A percentile compares a stretch with the other conserved stretches of the same genome.
phyloP scores from a whole-genome alignment of 2,329 filamentous ascomycete species.

The Penicillium sp. region DNA sequence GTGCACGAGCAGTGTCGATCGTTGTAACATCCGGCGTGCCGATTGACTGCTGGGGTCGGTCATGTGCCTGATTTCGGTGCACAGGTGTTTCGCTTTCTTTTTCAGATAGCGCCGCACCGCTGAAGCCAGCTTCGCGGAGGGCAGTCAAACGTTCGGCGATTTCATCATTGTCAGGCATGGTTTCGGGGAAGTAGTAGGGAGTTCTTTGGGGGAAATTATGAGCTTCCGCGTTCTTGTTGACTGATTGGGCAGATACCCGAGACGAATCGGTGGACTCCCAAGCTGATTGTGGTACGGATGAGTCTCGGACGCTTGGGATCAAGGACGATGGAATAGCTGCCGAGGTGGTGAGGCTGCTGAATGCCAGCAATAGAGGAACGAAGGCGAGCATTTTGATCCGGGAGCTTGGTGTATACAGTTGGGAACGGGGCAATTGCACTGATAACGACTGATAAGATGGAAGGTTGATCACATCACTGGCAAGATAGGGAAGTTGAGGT shows the following conservation, averaged over 20 bases:
- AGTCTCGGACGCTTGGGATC: neutral
- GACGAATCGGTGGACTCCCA: neutral
- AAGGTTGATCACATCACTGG: constrained; percentile 4
- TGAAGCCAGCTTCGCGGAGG: constrained; percentile 16
- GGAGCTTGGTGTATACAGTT: neutral
- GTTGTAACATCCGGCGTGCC: constrained; percentile 6
- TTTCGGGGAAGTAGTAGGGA: constrained; percentile 21
- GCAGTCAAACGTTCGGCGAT: constrained; percentile 5
- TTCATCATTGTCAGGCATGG: constrained; percentile 13
- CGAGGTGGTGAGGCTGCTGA: constrained; percentile 6
- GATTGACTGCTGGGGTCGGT: constrained; percentile 6
- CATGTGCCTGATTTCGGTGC: neutral
- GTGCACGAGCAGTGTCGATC: constrained; percentile 14
- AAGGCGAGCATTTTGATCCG: constrained; percentile 5
- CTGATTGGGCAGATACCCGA: neutral
- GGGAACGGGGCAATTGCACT: constrained; percentile 1
- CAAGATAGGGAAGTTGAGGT: neutral
- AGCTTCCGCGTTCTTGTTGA: neutral
- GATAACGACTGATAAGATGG: constrained; percentile 9
- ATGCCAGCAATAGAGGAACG: constrained; percentile 3
- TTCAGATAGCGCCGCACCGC: neutral
- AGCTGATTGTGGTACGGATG: neutral
- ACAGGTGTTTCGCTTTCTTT: neutral
- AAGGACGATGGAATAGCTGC: constrained; percentile 9
- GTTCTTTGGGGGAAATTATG: constrained; percentile 3